phyloP scores from a whole-genome alignment of 2,329 filamentous ascomycete genomes.

The Neonectria neomacrospora region DNA sequence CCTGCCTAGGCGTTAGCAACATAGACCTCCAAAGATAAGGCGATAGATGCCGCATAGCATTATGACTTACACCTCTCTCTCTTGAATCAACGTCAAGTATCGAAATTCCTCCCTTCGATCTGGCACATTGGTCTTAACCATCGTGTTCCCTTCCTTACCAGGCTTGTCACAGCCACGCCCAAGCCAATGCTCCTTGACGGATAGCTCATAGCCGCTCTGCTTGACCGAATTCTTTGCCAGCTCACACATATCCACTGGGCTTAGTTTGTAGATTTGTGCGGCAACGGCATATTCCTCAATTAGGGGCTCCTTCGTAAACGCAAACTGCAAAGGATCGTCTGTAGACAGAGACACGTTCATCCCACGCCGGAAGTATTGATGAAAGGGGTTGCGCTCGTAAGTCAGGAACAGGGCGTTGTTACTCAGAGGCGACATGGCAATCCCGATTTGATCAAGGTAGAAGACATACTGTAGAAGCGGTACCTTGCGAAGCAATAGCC shows the following conservation, averaged over 20 bases:
- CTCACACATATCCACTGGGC: conserved; percentile 98
- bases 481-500: conserved; percentile 90
- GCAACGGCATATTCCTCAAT: conserved; percentile 99
- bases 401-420: conserved; percentile 97
- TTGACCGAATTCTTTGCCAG: conserved; percentile 94
- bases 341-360: conserved; percentile 96
- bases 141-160: conserved; percentile 86
- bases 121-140: conserved; percentile 96
- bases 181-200: conserved; percentile 92
- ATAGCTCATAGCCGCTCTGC: conserved; percentile 92
- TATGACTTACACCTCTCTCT: conserved; percentile 80
- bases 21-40: background rate
- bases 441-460: conserved; percentile 97
- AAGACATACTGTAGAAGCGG: conserved; percentile 96
- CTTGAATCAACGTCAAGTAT: conserved; percentile 85
- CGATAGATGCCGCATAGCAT: background rate
- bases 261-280: conserved; percentile 98
- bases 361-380: conserved; percentile 94
- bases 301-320: conserved; percentile 96
- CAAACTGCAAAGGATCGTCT: conserved; percentile 96
- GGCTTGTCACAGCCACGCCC: conserved; percentile 81
- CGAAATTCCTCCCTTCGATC: conserved; percentile 91
- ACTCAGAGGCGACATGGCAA: conserved; percentile 98
- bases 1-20: conserved; percentile 44
- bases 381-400: conserved; percentile 96